Base-by-base conservation (phyloP, 768 basidiomycete genomes). In the Suillus weaverae region DNA sequence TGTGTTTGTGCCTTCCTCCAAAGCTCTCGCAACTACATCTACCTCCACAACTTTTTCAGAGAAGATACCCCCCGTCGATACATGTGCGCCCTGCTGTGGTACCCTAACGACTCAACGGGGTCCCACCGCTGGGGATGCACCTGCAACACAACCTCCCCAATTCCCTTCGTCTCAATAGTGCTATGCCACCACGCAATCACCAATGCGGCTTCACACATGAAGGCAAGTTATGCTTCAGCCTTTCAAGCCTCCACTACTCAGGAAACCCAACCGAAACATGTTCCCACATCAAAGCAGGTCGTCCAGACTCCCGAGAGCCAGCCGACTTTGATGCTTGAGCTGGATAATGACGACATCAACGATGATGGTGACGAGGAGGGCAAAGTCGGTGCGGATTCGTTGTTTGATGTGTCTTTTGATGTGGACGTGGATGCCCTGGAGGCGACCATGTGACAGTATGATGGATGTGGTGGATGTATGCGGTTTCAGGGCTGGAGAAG, bases 341-440 rank as follows among this genome's bases (percentile, higher is more conserved):
- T 61, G n/a, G 39, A 43, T 1, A 22, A 50, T 18, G 44, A 48
- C 22, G n/a, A 61, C 3, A 56, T 11, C 6, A 20, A 50, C 18
- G 57, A n/a, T 13, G 26, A 32, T 33, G 10, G 32, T 43, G n/a
- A 38, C 20, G 20, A 43, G 30, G 67, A 35, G 30, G 66, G 26
- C 51, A 59, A 41, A 41, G 13, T 43, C 18, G 48, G 44, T 50
- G 66, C 72, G 3, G 74, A 77, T 36, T 77, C 75, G 35, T 75
- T 75, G 0, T 75, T 75, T 43, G 74, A 77, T 39, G 38, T 75
- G 16, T 75, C 75, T 9, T 77, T 75, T 60, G 72, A 68, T 30
- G 13, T 75, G 66, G 74, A 75, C 32, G 61, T 56, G 1, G 74
- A 75, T 22, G 68, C 65, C 1, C 63, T 75, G n/a, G 75, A 77